These are phyloP conservation scores for Carpinus viminea DNA, from an alignment of 306 rosid genomes.

Conservation along the genomic window DNA sequence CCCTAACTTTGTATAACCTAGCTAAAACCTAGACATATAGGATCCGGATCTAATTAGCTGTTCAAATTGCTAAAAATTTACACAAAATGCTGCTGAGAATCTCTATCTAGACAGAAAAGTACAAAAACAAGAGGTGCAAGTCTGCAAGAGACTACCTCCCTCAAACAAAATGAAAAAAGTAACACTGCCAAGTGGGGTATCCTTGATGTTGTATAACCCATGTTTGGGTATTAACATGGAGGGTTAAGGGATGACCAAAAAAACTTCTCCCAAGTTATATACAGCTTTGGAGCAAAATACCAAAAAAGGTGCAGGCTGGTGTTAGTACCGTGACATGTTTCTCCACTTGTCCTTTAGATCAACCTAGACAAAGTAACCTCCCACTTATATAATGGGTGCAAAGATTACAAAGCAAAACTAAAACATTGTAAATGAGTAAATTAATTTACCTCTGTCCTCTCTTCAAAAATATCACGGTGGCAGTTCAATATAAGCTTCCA, in stretches of 20 bases:
- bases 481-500: conserved; percentile 61
- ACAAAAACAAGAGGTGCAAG: not conserved
- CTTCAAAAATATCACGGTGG: conserved; percentile 52
- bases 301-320: not conserved
- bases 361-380: conserved; percentile 47
- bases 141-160: not conserved
- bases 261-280: conserved; percentile 6
- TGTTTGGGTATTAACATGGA: not conserved
- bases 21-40: not conserved
- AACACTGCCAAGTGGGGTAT: not conserved
- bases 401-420: conserved; percentile 10
- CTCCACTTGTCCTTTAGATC: conserved; percentile 97
- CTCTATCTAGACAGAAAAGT: too few species aligned
- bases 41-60: too few species aligned
- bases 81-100: too few species aligned
- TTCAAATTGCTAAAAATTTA: too few species aligned
- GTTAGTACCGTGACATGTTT: conserved; percentile 51
- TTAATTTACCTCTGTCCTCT: conserved; percentile 66
- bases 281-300: conserved; percentile 7
- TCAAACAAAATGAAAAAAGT: not conserved
- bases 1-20: not conserved
- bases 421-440: conserved; percentile 10
- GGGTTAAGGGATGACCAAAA: not conserved
- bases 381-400: conserved; percentile 1
- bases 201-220: not conserved